Percentiles rank a stretch among this genome's conserved stretches.
Evolutionary conservation across 2,329 filamentous ascomycete species (phyloP).

Genomic region (Aureobasidium sp.): DNA sequence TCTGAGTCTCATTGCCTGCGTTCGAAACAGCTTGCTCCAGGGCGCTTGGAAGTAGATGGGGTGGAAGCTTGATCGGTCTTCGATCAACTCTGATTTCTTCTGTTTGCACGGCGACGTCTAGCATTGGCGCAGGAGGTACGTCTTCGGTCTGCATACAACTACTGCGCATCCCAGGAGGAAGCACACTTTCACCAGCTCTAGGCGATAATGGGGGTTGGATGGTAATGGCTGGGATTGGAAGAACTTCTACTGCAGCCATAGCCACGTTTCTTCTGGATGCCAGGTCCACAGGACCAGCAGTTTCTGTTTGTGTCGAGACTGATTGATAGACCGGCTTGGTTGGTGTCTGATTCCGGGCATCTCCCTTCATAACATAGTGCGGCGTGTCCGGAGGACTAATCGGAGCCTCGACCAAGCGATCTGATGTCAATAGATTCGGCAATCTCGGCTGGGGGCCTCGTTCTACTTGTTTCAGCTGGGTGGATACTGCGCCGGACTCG

Average conservation of each 20-base stretch:
- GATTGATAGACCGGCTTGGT: slow-evolving; percentile 23
- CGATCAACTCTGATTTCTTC: slow-evolving; percentile 83
- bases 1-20: neutral
- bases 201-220: slow-evolving; percentile 83
- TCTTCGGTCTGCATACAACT: slow-evolving; percentile 71
- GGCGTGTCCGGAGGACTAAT: slow-evolving; percentile 24
- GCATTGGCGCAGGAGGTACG: slow-evolving; percentile 39
- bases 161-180: slow-evolving; percentile 75
- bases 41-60: slow-evolving; percentile 57
- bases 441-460: slow-evolving; percentile 1
- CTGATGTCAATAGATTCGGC: neutral
- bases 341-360: too few species aligned
- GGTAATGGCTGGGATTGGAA: slow-evolving; percentile 63
- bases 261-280: neutral
- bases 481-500: neutral
- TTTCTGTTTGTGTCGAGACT: slow-evolving; percentile 30
- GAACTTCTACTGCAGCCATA: slow-evolving; percentile 7
- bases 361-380: neutral
- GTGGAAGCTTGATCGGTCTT: slow-evolving; percentile 65
- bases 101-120: slow-evolving; percentile 67
- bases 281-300: slow-evolving; percentile 15
- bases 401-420: neutral
- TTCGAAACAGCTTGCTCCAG: neutral
- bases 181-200: slow-evolving; percentile 63
- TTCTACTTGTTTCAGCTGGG: neutral